Conservation (phyloP, 140 eudicot species). For the Anethum foeniculum region DNA sequence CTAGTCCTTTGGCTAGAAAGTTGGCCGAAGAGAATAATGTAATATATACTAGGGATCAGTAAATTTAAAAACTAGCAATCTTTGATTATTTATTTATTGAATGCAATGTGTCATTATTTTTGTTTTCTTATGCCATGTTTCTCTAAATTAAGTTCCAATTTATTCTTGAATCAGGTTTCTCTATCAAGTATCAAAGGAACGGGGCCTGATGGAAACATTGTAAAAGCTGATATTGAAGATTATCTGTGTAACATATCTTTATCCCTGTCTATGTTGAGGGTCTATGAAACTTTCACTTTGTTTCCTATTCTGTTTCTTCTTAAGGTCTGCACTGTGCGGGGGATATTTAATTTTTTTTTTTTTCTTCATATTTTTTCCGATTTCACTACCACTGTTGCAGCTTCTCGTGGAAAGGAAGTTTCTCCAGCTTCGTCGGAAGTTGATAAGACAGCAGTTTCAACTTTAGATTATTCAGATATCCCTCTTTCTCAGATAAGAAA, state of each 20-base stretch:
- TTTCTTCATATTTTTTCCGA: slow-evolving; percentile 6
- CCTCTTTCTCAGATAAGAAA: slow-evolving; percentile 91
- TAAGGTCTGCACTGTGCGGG: background rate
- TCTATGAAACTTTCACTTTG: background rate
- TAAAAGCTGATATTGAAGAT: slow-evolving; percentile 96
- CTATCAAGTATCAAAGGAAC: slow-evolving; percentile 89
- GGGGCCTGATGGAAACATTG: slow-evolving; percentile 93
- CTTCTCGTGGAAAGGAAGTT: slow-evolving; percentile 63
- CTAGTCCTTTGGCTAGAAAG: slow-evolving; percentile 94
- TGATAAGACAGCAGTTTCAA: slow-evolving; percentile 37
- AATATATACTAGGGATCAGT: background rate
- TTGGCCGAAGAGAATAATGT: slow-evolving; percentile 91
- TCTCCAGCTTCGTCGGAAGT: slow-evolving; percentile 44
- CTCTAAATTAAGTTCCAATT: slow-evolving; percentile 7
- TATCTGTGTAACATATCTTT: slow-evolving; percentile 51
- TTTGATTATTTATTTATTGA: background rate
- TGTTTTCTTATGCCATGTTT: background rate
- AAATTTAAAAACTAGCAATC: background rate
- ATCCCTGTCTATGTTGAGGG: background rate
- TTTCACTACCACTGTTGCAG: slow-evolving; percentile 28
- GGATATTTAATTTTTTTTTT: background rate
- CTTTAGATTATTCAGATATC: slow-evolving; percentile 64
- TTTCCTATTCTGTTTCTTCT: background rate
- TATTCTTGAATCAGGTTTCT: slow-evolving; percentile 43
- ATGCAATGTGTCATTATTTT: background rate